Conservation (phyloP, 148 eudicot genomes). For the Silene latifolia region DNA sequence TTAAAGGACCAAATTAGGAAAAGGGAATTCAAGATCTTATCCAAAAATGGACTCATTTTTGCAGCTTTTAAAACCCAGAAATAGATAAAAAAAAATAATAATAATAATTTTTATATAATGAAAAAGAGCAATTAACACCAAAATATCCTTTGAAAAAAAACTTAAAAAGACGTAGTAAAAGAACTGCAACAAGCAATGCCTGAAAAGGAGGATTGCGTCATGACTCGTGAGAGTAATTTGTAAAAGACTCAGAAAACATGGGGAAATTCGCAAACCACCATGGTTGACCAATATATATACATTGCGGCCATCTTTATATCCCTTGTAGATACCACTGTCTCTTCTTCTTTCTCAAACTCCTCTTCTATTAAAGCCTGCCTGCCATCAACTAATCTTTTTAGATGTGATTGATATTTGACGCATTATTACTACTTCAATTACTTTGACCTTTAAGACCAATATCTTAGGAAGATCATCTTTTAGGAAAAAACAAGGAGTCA, state of each 20-base stretch:
- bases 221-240: background rate
- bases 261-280: background rate
- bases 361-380: background rate
- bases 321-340: background rate
- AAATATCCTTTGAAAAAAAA: background rate
- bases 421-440: background rate
- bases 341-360: background rate
- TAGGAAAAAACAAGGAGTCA: too few relatives aligned
- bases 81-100: background rate
- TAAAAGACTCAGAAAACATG: slow-evolving; percentile 6
- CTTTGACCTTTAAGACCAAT: background rate
- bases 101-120: background rate
- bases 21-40: background rate
- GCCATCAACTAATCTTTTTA: too few relatives aligned
- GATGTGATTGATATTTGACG: too few relatives aligned
- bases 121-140: background rate
- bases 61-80: slow-evolving; percentile 22
- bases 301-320: slow-evolving; percentile 3
- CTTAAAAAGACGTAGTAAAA: background rate
- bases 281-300: slow-evolving; percentile 10
- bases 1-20: slow-evolving; percentile 14
- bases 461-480: too few relatives aligned
- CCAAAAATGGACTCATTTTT: background rate
- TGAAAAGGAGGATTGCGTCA: slow-evolving; percentile 18
- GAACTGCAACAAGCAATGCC: slow-evolving; percentile 14